Conservation (phyloP, 129 eudicot genomes). For the Glebionis coronaria region DNA sequence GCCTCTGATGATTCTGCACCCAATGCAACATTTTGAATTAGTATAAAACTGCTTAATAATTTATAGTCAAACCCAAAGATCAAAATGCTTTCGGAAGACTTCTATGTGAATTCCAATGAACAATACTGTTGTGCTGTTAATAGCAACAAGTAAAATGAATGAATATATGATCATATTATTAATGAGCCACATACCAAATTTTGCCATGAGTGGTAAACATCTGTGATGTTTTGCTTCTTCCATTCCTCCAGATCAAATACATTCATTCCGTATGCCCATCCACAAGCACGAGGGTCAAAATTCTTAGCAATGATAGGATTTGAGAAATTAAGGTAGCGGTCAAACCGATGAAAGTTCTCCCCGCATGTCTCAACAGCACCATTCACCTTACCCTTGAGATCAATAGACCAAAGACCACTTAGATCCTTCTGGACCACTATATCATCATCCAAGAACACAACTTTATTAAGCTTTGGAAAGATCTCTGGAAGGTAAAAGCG, state of each 20-base stretch:
- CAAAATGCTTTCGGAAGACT: too few species aligned
- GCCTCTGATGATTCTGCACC: slow-evolving; percentile 78
- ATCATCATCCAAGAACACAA: slow-evolving; percentile 96
- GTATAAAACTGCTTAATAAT: neutral
- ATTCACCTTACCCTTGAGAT: slow-evolving; percentile 86
- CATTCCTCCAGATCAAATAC: slow-evolving; percentile 78
- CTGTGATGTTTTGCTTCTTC: slow-evolving; percentile 90
- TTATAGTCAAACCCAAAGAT: too few species aligned
- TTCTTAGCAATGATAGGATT: slow-evolving; percentile 76
- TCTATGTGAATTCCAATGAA: too few species aligned
- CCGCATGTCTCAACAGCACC: slow-evolving; percentile 99
- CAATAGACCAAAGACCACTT: slow-evolving; percentile 68
- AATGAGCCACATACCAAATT: slow-evolving; percentile 53
- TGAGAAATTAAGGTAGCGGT: slow-evolving; percentile 87
- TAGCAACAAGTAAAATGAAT: neutral
- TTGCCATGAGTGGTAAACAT: slow-evolving; percentile 95
- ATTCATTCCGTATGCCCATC: slow-evolving; percentile 99
- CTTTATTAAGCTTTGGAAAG: slow-evolving; percentile 82
- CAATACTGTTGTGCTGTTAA: neutral
- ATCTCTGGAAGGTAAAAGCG: slow-evolving; percentile 93
- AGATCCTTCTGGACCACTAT: slow-evolving; percentile 88
- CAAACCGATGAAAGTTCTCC: slow-evolving; percentile 92
- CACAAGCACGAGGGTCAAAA: slow-evolving; percentile 94
- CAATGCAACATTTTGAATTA: neutral
- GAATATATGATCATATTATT: neutral